phyloP scores from a whole-genome alignment of 345 rosid species.

The Camelina neglecta region DNA sequence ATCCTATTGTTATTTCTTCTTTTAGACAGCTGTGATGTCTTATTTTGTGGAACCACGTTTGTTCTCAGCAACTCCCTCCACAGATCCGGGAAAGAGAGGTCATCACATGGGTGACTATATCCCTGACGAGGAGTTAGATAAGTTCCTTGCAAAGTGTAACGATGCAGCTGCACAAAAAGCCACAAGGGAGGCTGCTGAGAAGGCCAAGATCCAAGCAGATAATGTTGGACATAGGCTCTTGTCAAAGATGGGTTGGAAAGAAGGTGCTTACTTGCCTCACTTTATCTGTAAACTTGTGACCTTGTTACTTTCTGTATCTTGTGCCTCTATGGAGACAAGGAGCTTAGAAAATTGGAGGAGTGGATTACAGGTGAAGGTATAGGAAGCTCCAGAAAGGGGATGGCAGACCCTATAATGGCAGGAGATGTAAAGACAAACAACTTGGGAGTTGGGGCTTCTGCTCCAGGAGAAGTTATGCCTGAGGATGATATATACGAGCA shows the following conservation, averaged over 20 bases:
- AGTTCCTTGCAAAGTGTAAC: slow-evolving; percentile 82
- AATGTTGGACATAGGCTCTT: slow-evolving; percentile 94
- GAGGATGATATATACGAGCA: slow-evolving; percentile 99
- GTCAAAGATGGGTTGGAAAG: slow-evolving; percentile 99
- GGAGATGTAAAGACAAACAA: slow-evolving; percentile 85
- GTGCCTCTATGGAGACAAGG: slow-evolving; percentile 40
- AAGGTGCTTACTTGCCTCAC: slow-evolving; percentile 59
- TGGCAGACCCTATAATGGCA: slow-evolving; percentile 91
- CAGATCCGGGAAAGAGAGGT: slow-evolving; percentile 66
- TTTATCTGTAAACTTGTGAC: slow-evolving; percentile 39
- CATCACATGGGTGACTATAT: slow-evolving; percentile 99
- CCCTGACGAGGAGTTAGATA: slow-evolving; percentile 90
- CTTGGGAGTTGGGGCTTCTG: slow-evolving; percentile 94
- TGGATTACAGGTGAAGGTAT: slow-evolving; percentile 90
- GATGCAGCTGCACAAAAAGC: slow-evolving; percentile 74
- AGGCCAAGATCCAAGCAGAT: slow-evolving; percentile 88
- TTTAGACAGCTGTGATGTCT: slow-evolving; percentile 31
- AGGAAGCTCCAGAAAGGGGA: slow-evolving; percentile 89
- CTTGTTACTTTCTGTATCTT: slow-evolving; percentile 44
- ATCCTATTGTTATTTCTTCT: slow-evolving; percentile 22
- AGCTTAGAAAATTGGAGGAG: slow-evolving; percentile 43
- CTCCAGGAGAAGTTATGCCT: slow-evolving; percentile 88
- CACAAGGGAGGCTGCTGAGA: slow-evolving; percentile 73
- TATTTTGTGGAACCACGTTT: slow-evolving; percentile 19
- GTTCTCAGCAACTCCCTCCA: slow-evolving; percentile 41